Evolutionary conservation across 257 asterid genomes (phyloP), one percentile per base, ranked within the genome.

Genomic region (Lavandula angustifolia): DNA sequence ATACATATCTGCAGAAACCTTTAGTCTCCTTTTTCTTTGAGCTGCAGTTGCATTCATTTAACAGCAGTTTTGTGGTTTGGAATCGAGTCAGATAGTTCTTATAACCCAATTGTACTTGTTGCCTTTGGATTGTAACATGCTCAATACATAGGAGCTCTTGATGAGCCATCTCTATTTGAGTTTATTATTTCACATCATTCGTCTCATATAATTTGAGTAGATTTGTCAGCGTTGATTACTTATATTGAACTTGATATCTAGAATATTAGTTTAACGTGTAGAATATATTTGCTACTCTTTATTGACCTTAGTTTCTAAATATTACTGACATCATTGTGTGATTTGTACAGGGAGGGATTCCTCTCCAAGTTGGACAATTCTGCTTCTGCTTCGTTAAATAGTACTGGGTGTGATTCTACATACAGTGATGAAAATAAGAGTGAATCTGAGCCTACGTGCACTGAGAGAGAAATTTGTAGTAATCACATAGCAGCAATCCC

Each of bases 341-440:
- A 22, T 70, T 17, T 60, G 50, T 75, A 47, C 85, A 90, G 99
- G 82, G 97, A 85, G 73, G 99, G 83, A 66, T 85, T 90, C 72
- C 82, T 84, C 58, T 87, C 96, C 61, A 85, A 80, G 78, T 48
- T 80, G 81, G 91, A 77, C 61, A 76, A 46, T 66, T 66, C 79
- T 66, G 68, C 75, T 53, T 65, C 73, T 34, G 54, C 71, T 58
- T 77, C 80, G 11, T 64, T 42, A 34, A 72, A 75, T 57, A 22
- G 1, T 22, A 22, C 27, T 22, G 27, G 27, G 27, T 52, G 65
- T 18, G 85, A 70, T 62, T 70, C 75, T 60, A 62, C 71, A 51
- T 46, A 9, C 46, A 48, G 55, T 60, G 78, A 66, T 48, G 84
- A 76, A 62, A 58, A 51, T 66, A 63, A 75, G 40, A 68, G 60